These are phyloP conservation scores for Ophiosphaerella herpotricha DNA, from an alignment of 2,329 filamentous ascomycete genomes.

Conservation along the genomic window DNA sequence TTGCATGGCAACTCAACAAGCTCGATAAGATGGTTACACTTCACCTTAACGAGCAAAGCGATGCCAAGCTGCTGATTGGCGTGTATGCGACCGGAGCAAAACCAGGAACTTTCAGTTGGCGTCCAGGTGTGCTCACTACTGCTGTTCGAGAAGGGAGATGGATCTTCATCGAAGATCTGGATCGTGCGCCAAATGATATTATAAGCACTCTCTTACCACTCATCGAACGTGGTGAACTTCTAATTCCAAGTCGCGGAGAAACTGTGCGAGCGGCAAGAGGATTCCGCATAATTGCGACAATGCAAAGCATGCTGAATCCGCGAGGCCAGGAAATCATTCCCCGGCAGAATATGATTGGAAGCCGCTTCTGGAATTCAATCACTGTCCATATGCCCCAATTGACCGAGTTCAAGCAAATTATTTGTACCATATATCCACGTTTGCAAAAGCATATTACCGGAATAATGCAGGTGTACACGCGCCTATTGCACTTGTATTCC, in stretches of 20 bases:
- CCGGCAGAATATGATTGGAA: conserved; percentile 72
- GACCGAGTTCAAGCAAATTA: conserved; percentile 74
- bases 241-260: conserved; percentile 88
- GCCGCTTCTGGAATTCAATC: conserved; percentile 84
- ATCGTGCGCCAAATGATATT: conserved; percentile 92
- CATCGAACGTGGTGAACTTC: conserved; percentile 87
- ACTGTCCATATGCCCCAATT: conserved; percentile 68
- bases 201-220: conserved; percentile 90
- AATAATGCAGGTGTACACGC: conserved; percentile 62
- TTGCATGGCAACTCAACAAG: conserved; percentile 79
- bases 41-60: conserved; percentile 96
- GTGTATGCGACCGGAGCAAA: conserved; percentile 89
- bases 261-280: conserved; percentile 79
- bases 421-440: conserved; percentile 70
- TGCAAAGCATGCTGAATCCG: conserved; percentile 70
- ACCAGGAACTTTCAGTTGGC: conserved; percentile 90
- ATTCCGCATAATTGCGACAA: conserved; percentile 90
- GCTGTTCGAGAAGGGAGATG: conserved; percentile 93
- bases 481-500: conserved; percentile 47
- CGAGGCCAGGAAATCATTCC: conserved; percentile 74
- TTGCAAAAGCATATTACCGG: conserved; percentile 62
- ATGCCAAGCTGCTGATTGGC: conserved; percentile 93
- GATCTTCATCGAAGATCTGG: conserved; percentile 96
- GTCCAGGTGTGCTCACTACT: conserved; percentile 88
- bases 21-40: conserved; percentile 85